These are phyloP conservation scores for Syncephalastrum sp. DNA, from an alignment of 371 early-diverging fungal species.

Conservation along the genomic window DNA sequence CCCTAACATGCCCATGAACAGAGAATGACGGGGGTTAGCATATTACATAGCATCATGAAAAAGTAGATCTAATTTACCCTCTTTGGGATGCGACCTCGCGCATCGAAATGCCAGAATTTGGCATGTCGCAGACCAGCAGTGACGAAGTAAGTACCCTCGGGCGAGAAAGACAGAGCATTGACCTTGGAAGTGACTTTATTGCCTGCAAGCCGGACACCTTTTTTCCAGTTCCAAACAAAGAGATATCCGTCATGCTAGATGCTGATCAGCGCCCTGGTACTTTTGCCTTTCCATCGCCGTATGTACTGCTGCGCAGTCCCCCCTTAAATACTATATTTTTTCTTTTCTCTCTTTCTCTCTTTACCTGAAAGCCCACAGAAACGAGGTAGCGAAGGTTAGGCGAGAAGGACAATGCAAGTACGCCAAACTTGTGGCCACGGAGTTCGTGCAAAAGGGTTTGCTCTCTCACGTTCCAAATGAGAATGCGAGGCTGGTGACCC, in stretches of 20 bases:
- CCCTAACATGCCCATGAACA: slow-evolving; percentile 16
- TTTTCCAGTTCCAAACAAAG: slow-evolving; percentile 84
- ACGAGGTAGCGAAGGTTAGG: slow-evolving; percentile 74
- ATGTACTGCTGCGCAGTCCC: neutral
- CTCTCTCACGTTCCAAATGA: slow-evolving; percentile 71
- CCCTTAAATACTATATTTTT: neutral
- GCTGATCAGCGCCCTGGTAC: neutral
- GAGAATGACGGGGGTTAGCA: neutral
- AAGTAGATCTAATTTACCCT: slow-evolving; percentile 20
- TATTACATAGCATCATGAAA: neutral
- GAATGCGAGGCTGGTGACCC: slow-evolving; percentile 81
- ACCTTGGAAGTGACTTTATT: slow-evolving; percentile 72
- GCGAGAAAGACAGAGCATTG: slow-evolving; percentile 63
- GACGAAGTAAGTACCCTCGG: slow-evolving; percentile 70
- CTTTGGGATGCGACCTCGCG: slow-evolving; percentile 42
- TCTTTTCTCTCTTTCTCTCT: neutral
- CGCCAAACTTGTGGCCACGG: slow-evolving; percentile 80
- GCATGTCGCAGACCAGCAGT: slow-evolving; percentile 80
- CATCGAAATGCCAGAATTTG: slow-evolving; percentile 80
- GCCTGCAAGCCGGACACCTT: slow-evolving; percentile 63
- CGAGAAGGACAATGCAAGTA: slow-evolving; percentile 70
- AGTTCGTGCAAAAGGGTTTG: slow-evolving; percentile 60
- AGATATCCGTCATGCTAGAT: slow-evolving; percentile 79
- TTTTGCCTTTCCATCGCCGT: neutral
- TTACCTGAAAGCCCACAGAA: slow-evolving; percentile 81